Evolutionary conservation across 2,329 filamentous ascomycete species (phyloP), one percentile per base, ranked within the genome.

Genomic region (Fusarium tupiense): DNA sequence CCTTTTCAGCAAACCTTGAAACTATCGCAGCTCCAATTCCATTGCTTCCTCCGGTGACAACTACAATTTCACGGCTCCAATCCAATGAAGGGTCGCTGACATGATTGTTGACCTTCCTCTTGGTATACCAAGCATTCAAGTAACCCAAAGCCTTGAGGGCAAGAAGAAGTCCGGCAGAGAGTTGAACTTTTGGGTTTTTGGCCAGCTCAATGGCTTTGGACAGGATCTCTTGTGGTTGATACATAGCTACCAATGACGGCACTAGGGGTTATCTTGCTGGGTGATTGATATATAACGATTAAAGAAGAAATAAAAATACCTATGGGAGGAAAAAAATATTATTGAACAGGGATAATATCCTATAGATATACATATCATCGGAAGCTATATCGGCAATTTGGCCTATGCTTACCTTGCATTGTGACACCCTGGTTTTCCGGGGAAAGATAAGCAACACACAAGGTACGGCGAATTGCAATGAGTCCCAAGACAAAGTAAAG

Each of bases 21-120:
- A 61, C 59, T 4, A 61, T 11, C 2, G 33, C 37, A 35, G 47
- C 59, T 19, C 47, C 47, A n/a, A 61, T 61, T 35, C 59, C 59
- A 37, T 8, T 61, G 19, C 59, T 61, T 37, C 59, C 59, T 8
- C 59, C 59, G 2, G 59, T 54, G 3, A 61, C 29, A 20, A 61
- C 37, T 7, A 61, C 47, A 3, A 61, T 29, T 35, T 61, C 59
- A 2, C 37, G 38, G 29, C 19, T 37, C 38, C 29, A 61, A 6
- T 61, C 47, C 40, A 38, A 61, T 12, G 29, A 26, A 35, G 37
- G 29, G 4, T 61, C 47, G 9, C 2, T 9, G 5, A 43, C 29
- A 43, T 61, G n/a, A 1, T 61, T 61, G 6, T 61, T 61, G 29
- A 61, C 29, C n/a, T 17, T n/a, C 35, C 46, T 53, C n/a, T 37